These are phyloP conservation scores for Ajuga chamaepitys DNA, from an alignment of 257 asterid genomes.

Conservation along the genomic window DNA sequence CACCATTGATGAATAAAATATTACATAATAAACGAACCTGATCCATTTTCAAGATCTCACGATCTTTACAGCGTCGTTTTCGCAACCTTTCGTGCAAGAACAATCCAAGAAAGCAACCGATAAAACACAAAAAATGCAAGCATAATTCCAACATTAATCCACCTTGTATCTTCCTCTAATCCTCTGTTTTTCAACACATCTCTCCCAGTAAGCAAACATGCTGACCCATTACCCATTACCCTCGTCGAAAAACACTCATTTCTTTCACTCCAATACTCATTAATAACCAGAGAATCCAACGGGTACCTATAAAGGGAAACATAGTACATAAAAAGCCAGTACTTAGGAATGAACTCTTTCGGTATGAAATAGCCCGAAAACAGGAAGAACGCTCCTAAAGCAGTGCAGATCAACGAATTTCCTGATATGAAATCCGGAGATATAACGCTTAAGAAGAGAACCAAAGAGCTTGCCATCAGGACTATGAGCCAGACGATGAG, in stretches of 20 bases:
- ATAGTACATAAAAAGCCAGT: constrained; percentile 86
- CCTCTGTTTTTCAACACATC: constrained; percentile 79
- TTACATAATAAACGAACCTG: background rate
- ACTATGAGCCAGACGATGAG: constrained; percentile 75
- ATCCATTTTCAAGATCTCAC: background rate
- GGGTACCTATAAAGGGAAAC: constrained; percentile 86
- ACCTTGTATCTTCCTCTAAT: constrained; percentile 56
- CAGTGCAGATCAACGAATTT: constrained; percentile 71
- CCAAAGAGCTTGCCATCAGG: constrained; percentile 83
- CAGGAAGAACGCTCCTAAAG: constrained; percentile 78
- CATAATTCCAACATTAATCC: constrained; percentile 76
- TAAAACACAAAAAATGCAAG: constrained; percentile 57
- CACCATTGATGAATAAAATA: too few relatives aligned
- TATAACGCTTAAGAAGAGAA: constrained; percentile 64
- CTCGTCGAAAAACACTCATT: constrained; percentile 48
- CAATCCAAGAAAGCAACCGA: constrained; percentile 59
- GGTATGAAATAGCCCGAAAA: constrained; percentile 91
- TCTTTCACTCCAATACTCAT: constrained; percentile 74
- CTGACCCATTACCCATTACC: constrained; percentile 10
- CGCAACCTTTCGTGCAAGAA: constrained; percentile 61
- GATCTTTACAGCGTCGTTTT: constrained; percentile 45
- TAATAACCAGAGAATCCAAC: constrained; percentile 55
- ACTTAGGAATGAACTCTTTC: constrained; percentile 64
- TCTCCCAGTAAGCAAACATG: constrained; percentile 62
- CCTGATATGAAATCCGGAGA: constrained; percentile 88